A percentile compares a stretch with the other conserved stretches of the same genome.
phyloP scores from a whole-genome alignment of 306 rosid genomes.

The Citrullus amarus region DNA sequence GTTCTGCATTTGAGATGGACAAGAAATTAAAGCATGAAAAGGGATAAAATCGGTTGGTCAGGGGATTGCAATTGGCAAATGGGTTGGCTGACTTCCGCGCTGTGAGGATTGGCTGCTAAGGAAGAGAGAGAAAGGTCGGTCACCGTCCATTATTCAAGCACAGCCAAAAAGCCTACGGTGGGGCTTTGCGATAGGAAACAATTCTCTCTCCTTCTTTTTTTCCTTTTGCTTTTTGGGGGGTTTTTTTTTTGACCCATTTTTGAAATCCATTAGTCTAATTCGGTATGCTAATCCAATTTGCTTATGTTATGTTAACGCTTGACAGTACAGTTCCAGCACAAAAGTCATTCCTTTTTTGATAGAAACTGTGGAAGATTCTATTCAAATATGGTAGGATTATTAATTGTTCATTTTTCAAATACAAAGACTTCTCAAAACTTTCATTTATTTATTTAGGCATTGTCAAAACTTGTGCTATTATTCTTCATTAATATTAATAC shows the following conservation, averaged over 20 bases:
- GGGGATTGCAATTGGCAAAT: conserved; percentile 30
- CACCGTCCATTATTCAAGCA: conserved; percentile 39
- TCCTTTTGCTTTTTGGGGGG: neutral
- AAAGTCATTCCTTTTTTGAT: neutral
- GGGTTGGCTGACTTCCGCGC: conserved; percentile 38
- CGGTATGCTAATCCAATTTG: conserved; percentile 2
- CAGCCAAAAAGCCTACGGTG: conserved; percentile 30
- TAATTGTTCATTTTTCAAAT: neutral
- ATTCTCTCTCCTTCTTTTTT: neutral
- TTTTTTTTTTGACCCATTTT: neutral
- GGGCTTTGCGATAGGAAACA: conserved; percentile 23
- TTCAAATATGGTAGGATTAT: neutral
- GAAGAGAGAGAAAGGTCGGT: conserved; percentile 32
- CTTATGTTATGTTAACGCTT: neutral
- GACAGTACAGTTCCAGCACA: conserved; percentile 5
- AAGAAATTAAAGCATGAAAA: neutral
- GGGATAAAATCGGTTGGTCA: conserved; percentile 7
- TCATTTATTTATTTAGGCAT: too few relatives aligned
- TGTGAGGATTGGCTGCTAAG: conserved; percentile 28
- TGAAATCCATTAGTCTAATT: neutral
- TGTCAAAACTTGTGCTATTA: neutral
- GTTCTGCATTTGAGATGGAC: neutral
- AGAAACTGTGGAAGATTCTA: neutral
- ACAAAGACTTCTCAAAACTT: neutral
- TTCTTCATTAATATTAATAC: neutral